Base-by-base conservation (phyloP, 1,284 basidiomycete genomes). In the Albatrellus sp. region DNA sequence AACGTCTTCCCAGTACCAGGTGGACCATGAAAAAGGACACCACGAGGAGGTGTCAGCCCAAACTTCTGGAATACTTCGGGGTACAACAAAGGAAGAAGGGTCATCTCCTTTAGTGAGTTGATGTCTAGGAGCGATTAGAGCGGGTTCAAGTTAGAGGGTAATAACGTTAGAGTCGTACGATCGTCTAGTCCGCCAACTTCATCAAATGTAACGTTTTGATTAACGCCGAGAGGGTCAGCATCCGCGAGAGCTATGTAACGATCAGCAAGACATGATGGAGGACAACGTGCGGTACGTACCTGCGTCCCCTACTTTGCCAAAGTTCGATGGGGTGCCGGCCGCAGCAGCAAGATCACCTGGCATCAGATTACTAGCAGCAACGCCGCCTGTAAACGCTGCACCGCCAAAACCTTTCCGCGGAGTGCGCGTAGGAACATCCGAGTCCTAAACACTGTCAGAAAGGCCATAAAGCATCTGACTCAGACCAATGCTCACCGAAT, bases 51-150 rank as follows among this genome's bases (percentile, higher is more conserved):
- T 0, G 91, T 97, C 32, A 98, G 80, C 45, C 81, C 84, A 65
- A 98, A 97, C 46, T 83, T 80, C 55, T 97, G 92, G 61, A 98
- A 98, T 9, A 99, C 82, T 63, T 99, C 96, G 0, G 96, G 96
- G 58, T 99, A 99, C 6, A 98, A 70, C 0, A 99, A 68, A 0
- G 96, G 96, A 0, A 99, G 73, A 16, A 94, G 74, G 0, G 97
- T 97, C 96, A 99, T 98, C 61, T 99, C 96, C 66, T 98, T 98
- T 51, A 98, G 68, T 31, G 92, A 89, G 58, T 96, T 92, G 51
- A 98, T 96, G 58, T 98, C 86, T 90, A 46, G n/a, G 17, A 40
- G 29, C 2, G 30, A 34, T 39, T 44, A 38, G 45, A 10, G 43
- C 9, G 37, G n/a, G 14, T 40, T 10, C 29, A 34, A 11, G 43